These are phyloP conservation scores for Lactarius akahatsu DNA, from an alignment of 768 basidiomycete species.

Conservation along the genomic window DNA sequence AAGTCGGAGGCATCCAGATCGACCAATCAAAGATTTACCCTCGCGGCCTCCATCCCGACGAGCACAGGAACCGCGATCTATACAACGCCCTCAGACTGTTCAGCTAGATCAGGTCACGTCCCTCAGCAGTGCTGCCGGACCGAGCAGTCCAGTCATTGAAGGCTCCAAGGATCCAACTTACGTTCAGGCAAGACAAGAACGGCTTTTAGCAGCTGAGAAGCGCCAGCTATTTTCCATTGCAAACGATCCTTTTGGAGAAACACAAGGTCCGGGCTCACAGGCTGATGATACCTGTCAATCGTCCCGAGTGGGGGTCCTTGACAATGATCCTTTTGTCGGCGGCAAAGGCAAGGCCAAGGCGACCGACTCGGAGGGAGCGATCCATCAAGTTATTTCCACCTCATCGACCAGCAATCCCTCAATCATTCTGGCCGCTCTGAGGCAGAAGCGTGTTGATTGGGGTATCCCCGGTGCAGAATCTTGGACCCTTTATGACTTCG, in stretches of 20 bases:
- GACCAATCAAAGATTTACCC: slow-evolving; percentile 24
- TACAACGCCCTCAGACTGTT: slow-evolving; percentile 1
- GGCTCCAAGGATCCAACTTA: slow-evolving; percentile 5
- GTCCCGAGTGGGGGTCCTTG: background rate
- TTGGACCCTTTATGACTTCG: slow-evolving; percentile 26
- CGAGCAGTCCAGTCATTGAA: slow-evolving; percentile 8
- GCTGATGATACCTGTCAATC: background rate
- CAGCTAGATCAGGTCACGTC: slow-evolving; percentile 3
- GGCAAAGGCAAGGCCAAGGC: slow-evolving; percentile 28
- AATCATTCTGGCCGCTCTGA: slow-evolving; percentile 7
- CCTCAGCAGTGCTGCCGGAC: slow-evolving; percentile 8
- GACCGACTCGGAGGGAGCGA: background rate
- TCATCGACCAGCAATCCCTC: background rate
- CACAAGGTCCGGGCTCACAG: background rate
- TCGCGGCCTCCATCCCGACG: slow-evolving; percentile 14
- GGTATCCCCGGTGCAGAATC: slow-evolving; percentile 23
- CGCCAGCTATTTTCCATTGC: background rate
- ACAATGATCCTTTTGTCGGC: background rate
- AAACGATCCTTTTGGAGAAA: slow-evolving; percentile 13
- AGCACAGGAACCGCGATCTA: slow-evolving; percentile 16
- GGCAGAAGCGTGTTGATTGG: slow-evolving; percentile 23
- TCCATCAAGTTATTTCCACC: background rate
- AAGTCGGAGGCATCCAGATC: slow-evolving; percentile 21
- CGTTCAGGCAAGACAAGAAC: slow-evolving; percentile 17
- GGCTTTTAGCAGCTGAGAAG: slow-evolving; percentile 20